A percentile compares a stretch with the other conserved stretches of the same genome.
These are phyloP conservation scores for Macrolepiota fuliginosa DNA, from an alignment of 768 basidiomycete species.

Conservation along the genomic window DNA sequence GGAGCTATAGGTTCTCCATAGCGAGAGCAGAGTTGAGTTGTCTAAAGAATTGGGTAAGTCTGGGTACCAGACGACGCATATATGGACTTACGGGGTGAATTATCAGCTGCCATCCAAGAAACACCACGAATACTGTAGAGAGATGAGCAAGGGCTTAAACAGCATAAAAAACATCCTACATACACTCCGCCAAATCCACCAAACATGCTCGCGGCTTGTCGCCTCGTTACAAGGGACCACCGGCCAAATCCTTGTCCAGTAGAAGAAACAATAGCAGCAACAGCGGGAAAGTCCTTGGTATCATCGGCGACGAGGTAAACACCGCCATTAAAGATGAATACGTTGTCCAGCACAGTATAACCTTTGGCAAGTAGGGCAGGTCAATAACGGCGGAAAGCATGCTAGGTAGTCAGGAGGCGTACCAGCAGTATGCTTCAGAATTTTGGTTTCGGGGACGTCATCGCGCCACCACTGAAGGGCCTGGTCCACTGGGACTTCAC, in stretches of 20 bases:
- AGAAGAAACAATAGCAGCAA: constrained; percentile 50
- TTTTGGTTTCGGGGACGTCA: constrained; percentile 50
- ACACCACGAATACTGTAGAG: constrained; percentile 58
- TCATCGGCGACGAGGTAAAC: constrained; percentile 76
- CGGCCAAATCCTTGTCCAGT: constrained; percentile 35
- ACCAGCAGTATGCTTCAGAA: constrained; percentile 70
- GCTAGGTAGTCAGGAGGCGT: constrained; percentile 18
- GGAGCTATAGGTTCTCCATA: constrained; percentile 75
- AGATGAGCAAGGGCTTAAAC: background rate
- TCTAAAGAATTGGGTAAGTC: constrained; percentile 33
- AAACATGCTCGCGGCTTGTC: constrained; percentile 45
- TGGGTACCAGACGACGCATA: constrained; percentile 3
- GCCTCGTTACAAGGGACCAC: constrained; percentile 58
- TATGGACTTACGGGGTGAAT: constrained; percentile 40
- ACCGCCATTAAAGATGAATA: constrained; percentile 70
- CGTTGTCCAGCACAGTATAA: constrained; percentile 79
- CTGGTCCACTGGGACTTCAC: constrained; percentile 43
- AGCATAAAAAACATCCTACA: constrained; percentile 16
- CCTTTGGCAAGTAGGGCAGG: constrained; percentile 40
- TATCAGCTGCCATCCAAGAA: constrained; percentile 63
- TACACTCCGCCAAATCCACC: constrained; percentile 56
- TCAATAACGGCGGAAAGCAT: background rate
- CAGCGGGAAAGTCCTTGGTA: constrained; percentile 54
- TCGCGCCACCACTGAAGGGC: constrained; percentile 56
- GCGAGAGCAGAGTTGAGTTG: constrained; percentile 69